These are phyloP conservation scores for Trichoderma gracile DNA, from an alignment of 2,329 filamentous ascomycete species.

Conservation along the genomic window DNA sequence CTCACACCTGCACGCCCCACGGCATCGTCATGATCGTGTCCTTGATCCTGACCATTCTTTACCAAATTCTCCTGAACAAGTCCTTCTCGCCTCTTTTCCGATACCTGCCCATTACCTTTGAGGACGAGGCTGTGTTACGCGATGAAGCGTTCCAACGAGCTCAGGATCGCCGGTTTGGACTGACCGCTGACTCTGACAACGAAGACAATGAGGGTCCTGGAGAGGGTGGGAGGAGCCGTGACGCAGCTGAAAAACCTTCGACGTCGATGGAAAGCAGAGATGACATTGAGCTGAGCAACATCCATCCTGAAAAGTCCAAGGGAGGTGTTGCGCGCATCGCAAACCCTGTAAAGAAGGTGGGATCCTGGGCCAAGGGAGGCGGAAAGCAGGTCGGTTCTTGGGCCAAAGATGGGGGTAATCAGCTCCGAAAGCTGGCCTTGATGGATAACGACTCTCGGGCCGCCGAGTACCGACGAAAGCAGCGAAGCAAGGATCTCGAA, in stretches of 20 bases:
- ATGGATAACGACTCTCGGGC: slow-evolving; percentile 42
- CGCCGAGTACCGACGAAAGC: slow-evolving; percentile 49
- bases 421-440: slow-evolving; percentile 48
- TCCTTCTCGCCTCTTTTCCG: slow-evolving; percentile 84
- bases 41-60: slow-evolving; percentile 68
- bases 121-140: slow-evolving; percentile 89
- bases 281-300: slow-evolving; percentile 44
- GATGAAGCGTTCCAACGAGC: slow-evolving; percentile 85
- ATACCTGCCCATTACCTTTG: slow-evolving; percentile 90
- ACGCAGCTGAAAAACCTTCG: slow-evolving; percentile 30
- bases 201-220: slow-evolving; percentile 47
- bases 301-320: slow-evolving; percentile 31
- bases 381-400: slow-evolving; percentile 37
- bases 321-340: slow-evolving; percentile 37
- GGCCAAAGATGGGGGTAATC: slow-evolving; percentile 49
- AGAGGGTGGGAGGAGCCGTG: slow-evolving; percentile 31
- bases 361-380: slow-evolving; percentile 46
- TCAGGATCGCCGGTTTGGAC: slow-evolving; percentile 68
- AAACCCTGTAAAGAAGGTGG: slow-evolving; percentile 50
- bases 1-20: slow-evolving; percentile 68
- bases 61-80: slow-evolving; percentile 76
- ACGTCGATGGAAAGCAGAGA: slow-evolving; percentile 40
- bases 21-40: slow-evolving; percentile 82
- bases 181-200: slow-evolving; percentile 56
- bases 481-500: slow-evolving; percentile 64